Evolutionary conservation across 805 yeast species (phyloP), one percentile per base, ranked within the genome.

Genomic region (Brettanomyces nanus): DNA sequence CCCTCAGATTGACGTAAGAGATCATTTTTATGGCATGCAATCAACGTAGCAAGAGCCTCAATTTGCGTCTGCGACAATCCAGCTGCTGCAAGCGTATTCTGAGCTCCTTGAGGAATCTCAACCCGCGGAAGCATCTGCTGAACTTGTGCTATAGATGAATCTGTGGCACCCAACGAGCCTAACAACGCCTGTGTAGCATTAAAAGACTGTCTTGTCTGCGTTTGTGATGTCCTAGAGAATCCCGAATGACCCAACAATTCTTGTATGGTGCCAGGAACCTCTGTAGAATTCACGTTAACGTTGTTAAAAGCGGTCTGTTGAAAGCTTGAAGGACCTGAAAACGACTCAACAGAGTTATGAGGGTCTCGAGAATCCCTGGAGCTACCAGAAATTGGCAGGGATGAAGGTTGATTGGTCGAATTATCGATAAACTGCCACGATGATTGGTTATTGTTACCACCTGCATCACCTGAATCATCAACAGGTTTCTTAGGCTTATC

Each of bases 51-150:
- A 25, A 83, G 61, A 2, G 85, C 76, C 49, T 80, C 85, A 11
- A 83, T 81, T 53, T 83, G 92, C 27, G 75, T 76, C 40, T 69
- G 74, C 2, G 76, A 65, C 30, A 83, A 65, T 0, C 92, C 92
- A 3, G 80, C 85, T 5, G 75, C 71, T 5, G 69, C 69, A 32
- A 83, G 56, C 1, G 86, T 72, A 17, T 66, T 59, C 44, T 75
- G 72, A 2, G 89, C 90, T 9, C 86, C 85, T 5, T 76, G 76
- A 1, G 92, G 92, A 4, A 83, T 85, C 0, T 73, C 71, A 13
- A 78, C 75, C 45, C 72, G 71, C 13, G 87, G 86, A 23, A 77
- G 50, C 30, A 40, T 6, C 38, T 39, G 7, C 28, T 22, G 11
- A 26, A 36, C 29, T 23, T 29, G 33, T 25, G 3, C 31, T 13